Evolutionary conservation across 495 filamentous ascomycete species (phyloP).

Genomic region (Penicillium dipodomyicola): DNA sequence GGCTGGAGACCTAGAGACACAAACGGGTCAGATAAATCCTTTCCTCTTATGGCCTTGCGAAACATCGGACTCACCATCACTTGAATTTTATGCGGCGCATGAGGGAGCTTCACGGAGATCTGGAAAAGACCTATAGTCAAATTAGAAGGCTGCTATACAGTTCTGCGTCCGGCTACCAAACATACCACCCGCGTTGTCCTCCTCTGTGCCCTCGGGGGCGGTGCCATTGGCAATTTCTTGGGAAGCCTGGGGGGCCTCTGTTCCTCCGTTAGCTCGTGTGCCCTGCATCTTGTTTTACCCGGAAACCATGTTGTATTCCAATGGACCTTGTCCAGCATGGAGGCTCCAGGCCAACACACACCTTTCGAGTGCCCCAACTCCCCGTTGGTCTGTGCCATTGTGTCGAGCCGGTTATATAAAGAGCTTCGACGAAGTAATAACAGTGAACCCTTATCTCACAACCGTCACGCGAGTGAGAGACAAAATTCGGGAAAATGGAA

Average conservation of each 20-base stretch:
- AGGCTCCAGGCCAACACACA: slow-evolving; percentile 23
- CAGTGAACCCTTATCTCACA: slow-evolving; percentile 20
- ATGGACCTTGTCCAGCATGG: slow-evolving; percentile 14
- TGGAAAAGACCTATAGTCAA: slow-evolving; percentile 61
- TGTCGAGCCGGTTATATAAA: slow-evolving; percentile 23
- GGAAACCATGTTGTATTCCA: slow-evolving; percentile 11
- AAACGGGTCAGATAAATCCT: slow-evolving; percentile 18
- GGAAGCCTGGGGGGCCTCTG: slow-evolving; percentile 36
- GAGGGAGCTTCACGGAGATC: slow-evolving; percentile 80
- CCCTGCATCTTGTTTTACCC: neutral
- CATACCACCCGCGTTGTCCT: slow-evolving; percentile 43
- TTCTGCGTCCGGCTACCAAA: slow-evolving; percentile 9
- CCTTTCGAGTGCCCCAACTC: slow-evolving; percentile 46
- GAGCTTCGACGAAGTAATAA: slow-evolving; percentile 20
- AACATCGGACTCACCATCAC: slow-evolving; percentile 64
- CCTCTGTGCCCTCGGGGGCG: slow-evolving; percentile 36
- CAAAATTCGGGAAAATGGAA: slow-evolving; percentile 17
- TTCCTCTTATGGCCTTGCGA: neutral
- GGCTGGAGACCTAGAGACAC: slow-evolving; percentile 68
- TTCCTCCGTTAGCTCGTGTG: slow-evolving; percentile 24
- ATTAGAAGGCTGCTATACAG: slow-evolving; percentile 16
- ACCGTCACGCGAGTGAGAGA: slow-evolving; percentile 16
- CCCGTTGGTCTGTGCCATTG: slow-evolving; percentile 46
- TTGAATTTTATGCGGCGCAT: slow-evolving; percentile 73
- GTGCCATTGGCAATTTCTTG: slow-evolving; percentile 41